These are phyloP conservation scores for Serendipita indica DNA, from an alignment of 768 basidiomycete species.

Conservation along the genomic window DNA sequence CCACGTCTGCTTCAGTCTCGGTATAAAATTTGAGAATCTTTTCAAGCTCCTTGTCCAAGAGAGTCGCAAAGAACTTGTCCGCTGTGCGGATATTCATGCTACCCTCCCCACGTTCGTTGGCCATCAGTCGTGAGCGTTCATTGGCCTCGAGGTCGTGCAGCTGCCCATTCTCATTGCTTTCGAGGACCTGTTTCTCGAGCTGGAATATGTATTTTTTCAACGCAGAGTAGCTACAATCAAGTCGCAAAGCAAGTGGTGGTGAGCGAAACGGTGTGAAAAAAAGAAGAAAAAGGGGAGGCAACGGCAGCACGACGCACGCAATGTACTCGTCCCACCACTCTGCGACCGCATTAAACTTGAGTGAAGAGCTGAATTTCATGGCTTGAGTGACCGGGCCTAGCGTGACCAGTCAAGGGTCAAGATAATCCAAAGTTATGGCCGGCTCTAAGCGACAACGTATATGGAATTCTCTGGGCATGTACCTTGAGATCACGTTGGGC, in stretches of 20 bases:
- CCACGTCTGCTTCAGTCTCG: slow-evolving; percentile 55
- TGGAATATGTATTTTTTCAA: slow-evolving; percentile 78
- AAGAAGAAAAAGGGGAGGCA: neutral
- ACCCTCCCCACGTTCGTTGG: slow-evolving; percentile 19
- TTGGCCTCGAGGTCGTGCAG: slow-evolving; percentile 46
- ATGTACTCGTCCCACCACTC: slow-evolving; percentile 94
- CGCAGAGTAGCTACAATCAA: slow-evolving; percentile 50
- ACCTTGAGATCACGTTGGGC: no score
- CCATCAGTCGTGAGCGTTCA: slow-evolving; percentile 44
- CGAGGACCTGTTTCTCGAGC: slow-evolving; percentile 46
- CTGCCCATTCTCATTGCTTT: slow-evolving; percentile 30
- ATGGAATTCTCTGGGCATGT: no score
- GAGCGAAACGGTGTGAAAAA: neutral
- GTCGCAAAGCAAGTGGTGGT: neutral
- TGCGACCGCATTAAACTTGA: slow-evolving; percentile 81
- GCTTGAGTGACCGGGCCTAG: no score
- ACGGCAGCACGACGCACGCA: slow-evolving; percentile 37
- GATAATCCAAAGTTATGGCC: no score
- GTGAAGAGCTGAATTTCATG: slow-evolving; percentile 29
- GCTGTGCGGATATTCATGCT: slow-evolving; percentile 22
- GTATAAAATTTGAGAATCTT: slow-evolving; percentile 75
- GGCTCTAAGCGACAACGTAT: no score
- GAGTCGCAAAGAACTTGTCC: slow-evolving; percentile 49
- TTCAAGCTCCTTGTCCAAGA: slow-evolving; percentile 67
- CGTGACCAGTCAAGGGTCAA: no score